Evolutionary conservation across 2,329 filamentous ascomycete species (phyloP).

Genomic region (Taxawa tesnikishii): DNA sequence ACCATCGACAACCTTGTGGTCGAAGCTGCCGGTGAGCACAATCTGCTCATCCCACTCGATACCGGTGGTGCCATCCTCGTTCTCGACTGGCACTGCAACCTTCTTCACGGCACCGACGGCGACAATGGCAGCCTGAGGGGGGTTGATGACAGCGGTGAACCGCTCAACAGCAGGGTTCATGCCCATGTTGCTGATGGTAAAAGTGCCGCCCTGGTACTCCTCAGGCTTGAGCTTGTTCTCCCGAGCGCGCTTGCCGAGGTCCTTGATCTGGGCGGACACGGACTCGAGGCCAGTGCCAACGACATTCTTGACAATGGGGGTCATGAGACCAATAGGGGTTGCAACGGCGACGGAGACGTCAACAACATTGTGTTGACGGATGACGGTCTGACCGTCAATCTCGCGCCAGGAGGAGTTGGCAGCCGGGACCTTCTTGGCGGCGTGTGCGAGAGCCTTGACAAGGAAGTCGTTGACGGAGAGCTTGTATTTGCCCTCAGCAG

Average conservation of each 20-base stretch:
- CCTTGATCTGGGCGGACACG: slow-evolving; percentile 86
- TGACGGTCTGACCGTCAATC: slow-evolving; percentile 61
- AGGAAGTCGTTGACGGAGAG: slow-evolving; percentile 99
- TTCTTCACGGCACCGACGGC: slow-evolving; percentile 92
- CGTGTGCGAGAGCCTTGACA: slow-evolving; percentile 85
- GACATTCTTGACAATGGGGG: slow-evolving; percentile 86
- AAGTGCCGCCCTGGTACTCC: slow-evolving; percentile 97
- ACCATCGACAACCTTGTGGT: slow-evolving; percentile 97
- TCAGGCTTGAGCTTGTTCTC: slow-evolving; percentile 99
- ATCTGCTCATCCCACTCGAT: slow-evolving; percentile 97
- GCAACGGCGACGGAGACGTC: slow-evolving; percentile 94
- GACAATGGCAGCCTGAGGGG: slow-evolving; percentile 88
- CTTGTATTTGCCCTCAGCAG: slow-evolving; percentile 89
- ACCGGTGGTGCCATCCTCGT: slow-evolving; percentile 60
- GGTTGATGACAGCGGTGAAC: slow-evolving; percentile 98
- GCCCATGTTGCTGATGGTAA: slow-evolving; percentile 99
- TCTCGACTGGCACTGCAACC: slow-evolving; percentile 78
- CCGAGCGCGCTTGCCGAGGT: slow-evolving; percentile 88
- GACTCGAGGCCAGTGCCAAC: slow-evolving; percentile 74
- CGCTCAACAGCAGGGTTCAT: slow-evolving; percentile 96
- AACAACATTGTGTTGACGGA: slow-evolving; percentile 85
- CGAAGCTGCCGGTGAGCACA: slow-evolving; percentile 85
- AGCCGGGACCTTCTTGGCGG: slow-evolving; percentile 83
- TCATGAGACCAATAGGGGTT: slow-evolving; percentile 89
- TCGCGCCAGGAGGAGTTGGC: slow-evolving; percentile 91